Percentiles rank a stretch among this genome's conserved stretches.
Evolutionary conservation across 352 stramenopile genomes (phyloP).

Genomic region (Pythium aquatile): DNA sequence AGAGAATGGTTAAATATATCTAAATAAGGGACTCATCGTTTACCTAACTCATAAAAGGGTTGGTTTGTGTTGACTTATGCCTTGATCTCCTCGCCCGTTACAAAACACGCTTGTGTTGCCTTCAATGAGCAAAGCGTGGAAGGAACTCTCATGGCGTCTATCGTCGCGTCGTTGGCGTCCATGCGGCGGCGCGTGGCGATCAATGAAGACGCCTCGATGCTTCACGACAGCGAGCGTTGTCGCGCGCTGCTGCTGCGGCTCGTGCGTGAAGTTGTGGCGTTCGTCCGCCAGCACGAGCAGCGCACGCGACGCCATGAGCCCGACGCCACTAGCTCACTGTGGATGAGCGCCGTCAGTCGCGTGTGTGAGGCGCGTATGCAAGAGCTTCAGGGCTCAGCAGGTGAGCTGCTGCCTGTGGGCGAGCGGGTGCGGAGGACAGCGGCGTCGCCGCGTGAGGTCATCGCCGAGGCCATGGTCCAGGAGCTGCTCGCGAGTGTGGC

Average conservation of each 20-base stretch:
- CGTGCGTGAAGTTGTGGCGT: slow-evolving; percentile 50
- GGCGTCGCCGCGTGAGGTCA: slow-evolving; percentile 38
- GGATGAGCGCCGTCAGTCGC: slow-evolving; percentile 48
- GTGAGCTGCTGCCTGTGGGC: slow-evolving; percentile 2
- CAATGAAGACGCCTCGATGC: background rate
- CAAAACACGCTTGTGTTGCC: background rate
- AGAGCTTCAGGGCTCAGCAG: slow-evolving; percentile 22
- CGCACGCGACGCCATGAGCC: background rate
- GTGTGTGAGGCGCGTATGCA: slow-evolving; percentile 59
- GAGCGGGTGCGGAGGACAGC: slow-evolving; percentile 23
- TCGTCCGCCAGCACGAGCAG: slow-evolving; percentile 50
- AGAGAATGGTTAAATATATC: too few relatives aligned
- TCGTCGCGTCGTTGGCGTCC: slow-evolving; percentile 14
- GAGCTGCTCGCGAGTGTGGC: slow-evolving; percentile 60
- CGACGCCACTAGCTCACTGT: slow-evolving; percentile 1
- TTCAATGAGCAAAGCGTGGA: background rate
- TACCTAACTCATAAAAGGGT: too few relatives aligned
- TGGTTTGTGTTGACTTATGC: too few relatives aligned
- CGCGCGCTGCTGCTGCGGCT: slow-evolving; percentile 43
- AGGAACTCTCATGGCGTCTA: background rate
- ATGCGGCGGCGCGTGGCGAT: background rate
- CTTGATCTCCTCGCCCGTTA: background rate
- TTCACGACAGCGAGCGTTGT: slow-evolving; percentile 24
- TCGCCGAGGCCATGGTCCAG: slow-evolving; percentile 67
- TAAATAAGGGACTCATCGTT: too few relatives aligned